Base-by-base conservation (phyloP, 805 yeast genomes). In the Helenozyma baotianmanensis region DNA sequence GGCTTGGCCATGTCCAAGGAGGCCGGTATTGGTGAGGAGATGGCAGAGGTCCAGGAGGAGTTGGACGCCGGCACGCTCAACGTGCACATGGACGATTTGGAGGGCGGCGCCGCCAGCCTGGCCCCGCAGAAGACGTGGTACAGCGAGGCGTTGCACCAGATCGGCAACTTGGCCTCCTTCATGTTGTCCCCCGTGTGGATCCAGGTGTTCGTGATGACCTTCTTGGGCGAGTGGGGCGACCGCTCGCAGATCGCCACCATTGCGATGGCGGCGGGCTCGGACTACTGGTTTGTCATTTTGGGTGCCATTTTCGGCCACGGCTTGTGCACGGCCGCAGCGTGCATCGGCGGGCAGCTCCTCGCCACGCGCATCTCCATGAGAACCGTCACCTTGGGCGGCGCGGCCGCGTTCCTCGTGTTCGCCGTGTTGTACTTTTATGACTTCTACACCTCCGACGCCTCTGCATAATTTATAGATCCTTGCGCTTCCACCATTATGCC, bases 211-310 rank as follows among this genome's bases (percentile, higher is more conserved):
- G 78, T 78, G 33, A 90, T 92, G 97, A 86, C 96, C 4, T 92
- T 92, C 58, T 65, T 92, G 30, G 98, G 97, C 40, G 99, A 92
- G 64, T 88, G 97, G 95, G 99, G 99, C 32, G 99, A 92, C 60
- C 79, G 98, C 51, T 88, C 97, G 9, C 99, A 92, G 64, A 87
- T 92, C 35, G 96, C 97, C 27, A 92, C 97, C 21, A 88, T 92
- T 50, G 97, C 97, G 25, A 83, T 92, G 94, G 97, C 97, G 33
- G 96, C 98, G 1, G 96, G 96, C 24, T 80, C 87, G 27, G 83
- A 88, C 58, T 92, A 87, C 62, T 80, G 92, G 89, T 70, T 71
- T 46, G 95, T 89, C 24, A 86, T 90, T 29, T 47, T 80, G 29
- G 98, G 99, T 40, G 95, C 95, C 14, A 76, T 87, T 23, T 58